Evolutionary conservation across 2,329 filamentous ascomycete genomes (phyloP).

Genomic region (Tricladium varicosporioides): DNA sequence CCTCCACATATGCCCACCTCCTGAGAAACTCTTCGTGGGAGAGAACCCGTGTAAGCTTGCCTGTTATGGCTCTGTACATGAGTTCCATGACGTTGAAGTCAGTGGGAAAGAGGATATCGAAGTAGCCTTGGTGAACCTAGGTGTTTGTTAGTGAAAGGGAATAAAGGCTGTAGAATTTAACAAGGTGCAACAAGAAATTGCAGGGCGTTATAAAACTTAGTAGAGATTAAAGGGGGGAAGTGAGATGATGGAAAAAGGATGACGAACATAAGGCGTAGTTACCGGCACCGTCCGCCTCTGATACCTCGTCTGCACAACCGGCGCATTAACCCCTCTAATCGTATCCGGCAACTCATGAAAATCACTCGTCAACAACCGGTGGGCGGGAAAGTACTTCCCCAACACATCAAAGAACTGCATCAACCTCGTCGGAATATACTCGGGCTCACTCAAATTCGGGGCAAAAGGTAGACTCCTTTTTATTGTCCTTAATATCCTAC

Average conservation of each 20-base stretch:
- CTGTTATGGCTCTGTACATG: slow-evolving; percentile 89
- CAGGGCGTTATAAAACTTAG: background rate
- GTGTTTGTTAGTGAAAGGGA: too few relatives aligned
- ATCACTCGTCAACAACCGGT: slow-evolving; percentile 85
- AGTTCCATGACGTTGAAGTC: slow-evolving; percentile 89
- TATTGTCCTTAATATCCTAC: slow-evolving; percentile 57
- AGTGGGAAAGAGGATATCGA: slow-evolving; percentile 97
- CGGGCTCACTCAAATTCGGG: slow-evolving; percentile 74
- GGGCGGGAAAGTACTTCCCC: slow-evolving; percentile 82
- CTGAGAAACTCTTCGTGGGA: slow-evolving; percentile 89
- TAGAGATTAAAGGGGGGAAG: background rate
- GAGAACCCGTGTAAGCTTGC: slow-evolving; percentile 81
- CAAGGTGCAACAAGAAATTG: background rate
- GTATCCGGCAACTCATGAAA: slow-evolving; percentile 85
- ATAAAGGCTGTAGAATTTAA: too few relatives aligned
- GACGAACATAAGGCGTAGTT: slow-evolving; percentile 78
- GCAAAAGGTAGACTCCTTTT: slow-evolving; percentile 66
- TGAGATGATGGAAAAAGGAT: too few relatives aligned
- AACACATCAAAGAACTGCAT: slow-evolving; percentile 97
- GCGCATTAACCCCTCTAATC: slow-evolving; percentile 81
- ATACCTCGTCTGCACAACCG: slow-evolving; percentile 94
- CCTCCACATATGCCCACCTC: slow-evolving; percentile 85
- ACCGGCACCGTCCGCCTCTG: slow-evolving; percentile 85
- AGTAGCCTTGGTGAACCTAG: slow-evolving; percentile 95
- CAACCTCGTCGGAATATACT: slow-evolving; percentile 91